Evolutionary conservation across 805 yeast genomes (phyloP).

Genomic region (Saccharomycopsis fermentans): DNA sequence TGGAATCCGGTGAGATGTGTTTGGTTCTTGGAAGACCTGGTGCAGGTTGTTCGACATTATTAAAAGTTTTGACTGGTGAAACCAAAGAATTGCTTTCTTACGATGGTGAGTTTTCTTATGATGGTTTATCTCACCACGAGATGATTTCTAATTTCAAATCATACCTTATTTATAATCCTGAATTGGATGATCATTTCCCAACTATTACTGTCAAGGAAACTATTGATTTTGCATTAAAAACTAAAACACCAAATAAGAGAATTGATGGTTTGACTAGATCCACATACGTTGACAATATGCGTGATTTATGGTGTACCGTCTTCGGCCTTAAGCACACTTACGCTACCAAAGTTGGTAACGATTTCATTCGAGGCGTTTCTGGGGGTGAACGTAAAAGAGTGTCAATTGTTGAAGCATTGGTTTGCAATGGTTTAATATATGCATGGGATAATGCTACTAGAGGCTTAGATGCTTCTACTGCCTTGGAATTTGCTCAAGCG

Average conservation of each 20-base stretch:
- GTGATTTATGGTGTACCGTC: conserved; percentile 33
- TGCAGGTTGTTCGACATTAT: conserved; percentile 50
- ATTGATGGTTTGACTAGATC: conserved; percentile 31
- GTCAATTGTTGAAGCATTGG: conserved; percentile 55
- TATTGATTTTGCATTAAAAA: conserved; percentile 55
- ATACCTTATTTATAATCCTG: conserved; percentile 49
- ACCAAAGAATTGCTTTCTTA: conserved; percentile 33
- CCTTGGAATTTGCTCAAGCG: conserved; percentile 51
- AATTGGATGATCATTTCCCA: conserved; percentile 66
- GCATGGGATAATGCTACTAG: conserved; percentile 66
- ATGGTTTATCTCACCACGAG: conserved; percentile 48
- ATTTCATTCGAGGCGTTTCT: conserved; percentile 57
- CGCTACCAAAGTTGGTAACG: conserved; percentile 58
- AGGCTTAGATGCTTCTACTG: conserved; percentile 63
- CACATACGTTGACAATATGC: conserved; percentile 35
- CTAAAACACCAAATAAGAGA: conserved; percentile 55
- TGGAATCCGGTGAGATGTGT: conserved; percentile 41
- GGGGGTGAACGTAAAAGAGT: conserved; percentile 71
- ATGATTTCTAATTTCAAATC: conserved; percentile 49
- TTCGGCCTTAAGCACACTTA: conserved; percentile 51
- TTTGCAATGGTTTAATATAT: conserved; percentile 41
- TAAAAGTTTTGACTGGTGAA: conserved; percentile 37
- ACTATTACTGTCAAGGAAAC: conserved; percentile 69
- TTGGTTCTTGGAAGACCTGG: conserved; percentile 49
- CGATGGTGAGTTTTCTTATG: conserved; percentile 50